Evolutionary conservation across 176 grass and related monocot species (phyloP).

Genomic region (Eragrostis curvula): DNA sequence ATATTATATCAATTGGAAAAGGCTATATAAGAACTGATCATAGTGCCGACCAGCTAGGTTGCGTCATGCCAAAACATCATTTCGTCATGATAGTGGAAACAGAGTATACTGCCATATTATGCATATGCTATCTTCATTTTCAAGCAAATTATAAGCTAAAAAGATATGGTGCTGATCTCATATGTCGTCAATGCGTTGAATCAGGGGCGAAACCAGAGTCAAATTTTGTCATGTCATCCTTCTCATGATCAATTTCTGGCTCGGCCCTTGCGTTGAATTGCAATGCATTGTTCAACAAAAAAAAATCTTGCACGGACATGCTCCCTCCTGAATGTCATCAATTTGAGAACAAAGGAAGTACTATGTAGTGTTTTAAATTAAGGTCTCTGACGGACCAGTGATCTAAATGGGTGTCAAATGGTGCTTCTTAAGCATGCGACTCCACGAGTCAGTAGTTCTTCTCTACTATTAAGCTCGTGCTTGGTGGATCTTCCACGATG

Average conservation of each 20-base stretch:
- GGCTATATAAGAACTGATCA: background rate
- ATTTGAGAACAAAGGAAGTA: no score
- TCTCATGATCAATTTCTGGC: no score
- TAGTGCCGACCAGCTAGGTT: background rate
- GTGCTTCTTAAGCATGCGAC: no score
- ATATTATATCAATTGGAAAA: background rate
- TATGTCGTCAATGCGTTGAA: background rate
- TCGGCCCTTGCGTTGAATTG: background rate
- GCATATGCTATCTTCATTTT: conserved; percentile 11
- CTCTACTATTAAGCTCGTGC: no score
- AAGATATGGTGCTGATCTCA: background rate
- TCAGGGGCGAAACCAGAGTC: no score
- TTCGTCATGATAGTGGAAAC: conserved; percentile 3
- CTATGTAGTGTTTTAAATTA: background rate
- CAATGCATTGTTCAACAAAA: background rate
- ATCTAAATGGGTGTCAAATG: no score
- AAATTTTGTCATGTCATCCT: no score
- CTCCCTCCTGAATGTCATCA: background rate
- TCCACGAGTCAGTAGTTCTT: no score
- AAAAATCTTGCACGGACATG: background rate
- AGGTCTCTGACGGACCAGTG: background rate
- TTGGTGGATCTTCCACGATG: no score
- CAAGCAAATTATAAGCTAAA: background rate
- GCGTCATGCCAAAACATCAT: background rate
- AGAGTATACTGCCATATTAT: background rate